Conservation (phyloP, 805 yeast genomes). For the Candida khao-thaluensis region DNA sequence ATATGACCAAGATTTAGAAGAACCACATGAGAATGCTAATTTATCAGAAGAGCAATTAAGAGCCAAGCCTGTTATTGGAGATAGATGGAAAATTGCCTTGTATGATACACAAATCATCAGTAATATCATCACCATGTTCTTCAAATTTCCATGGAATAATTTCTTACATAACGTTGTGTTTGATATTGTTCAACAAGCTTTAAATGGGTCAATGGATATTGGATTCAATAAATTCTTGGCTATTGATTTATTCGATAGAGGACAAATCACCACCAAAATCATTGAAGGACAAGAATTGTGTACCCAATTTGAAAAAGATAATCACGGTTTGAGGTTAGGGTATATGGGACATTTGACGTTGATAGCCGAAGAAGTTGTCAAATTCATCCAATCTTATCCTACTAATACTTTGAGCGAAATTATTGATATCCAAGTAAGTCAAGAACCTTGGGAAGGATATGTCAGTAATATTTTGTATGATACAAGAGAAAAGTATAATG, state of each 20-base stretch:
- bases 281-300: slow-evolving; percentile 55
- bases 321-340: slow-evolving; percentile 68
- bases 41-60: slow-evolving; percentile 43
- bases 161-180: slow-evolving; percentile 48
- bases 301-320: slow-evolving; percentile 55
- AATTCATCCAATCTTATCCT: slow-evolving; percentile 57
- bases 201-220: slow-evolving; percentile 49
- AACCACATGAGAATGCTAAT: slow-evolving; percentile 45
- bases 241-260: slow-evolving; percentile 57
- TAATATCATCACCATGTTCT: slow-evolving; percentile 44
- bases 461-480: slow-evolving; percentile 81
- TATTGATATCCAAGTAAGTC: slow-evolving; percentile 39
- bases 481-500: slow-evolving; percentile 91
- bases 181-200: slow-evolving; percentile 47
- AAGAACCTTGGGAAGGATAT: slow-evolving; percentile 71
- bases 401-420: slow-evolving; percentile 34
- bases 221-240: slow-evolving; percentile 48
- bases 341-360: slow-evolving; percentile 95
- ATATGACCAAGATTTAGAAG: slow-evolving; percentile 35
- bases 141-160: slow-evolving; percentile 48
- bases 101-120: slow-evolving; percentile 44
- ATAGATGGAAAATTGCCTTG: slow-evolving; percentile 39
- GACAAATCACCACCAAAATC: slow-evolving; percentile 41
- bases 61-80: slow-evolving; percentile 45
- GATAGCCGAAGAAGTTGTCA: slow-evolving; percentile 94